Evolutionary conservation across 2,329 filamentous ascomycete species (phyloP), one percentile per base, ranked within the genome.

Genomic region (Paramyrothecium roridum): DNA sequence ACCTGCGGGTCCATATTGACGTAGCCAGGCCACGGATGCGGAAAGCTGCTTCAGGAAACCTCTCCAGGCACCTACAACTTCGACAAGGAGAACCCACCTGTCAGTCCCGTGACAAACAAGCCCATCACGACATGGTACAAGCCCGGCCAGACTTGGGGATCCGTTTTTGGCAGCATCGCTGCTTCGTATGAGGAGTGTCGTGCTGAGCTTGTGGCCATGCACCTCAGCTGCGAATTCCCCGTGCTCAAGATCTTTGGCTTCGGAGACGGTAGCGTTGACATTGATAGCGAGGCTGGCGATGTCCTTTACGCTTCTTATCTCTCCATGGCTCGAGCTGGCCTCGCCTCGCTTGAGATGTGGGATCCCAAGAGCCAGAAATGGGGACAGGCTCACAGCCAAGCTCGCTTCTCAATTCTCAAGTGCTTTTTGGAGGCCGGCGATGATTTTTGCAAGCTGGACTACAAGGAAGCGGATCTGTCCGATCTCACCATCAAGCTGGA

Each of bases 151-250:
- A 98, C 93, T 0, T 98, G 93, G 93, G 90, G 91, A 54, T 91
- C 88, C 6, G 91, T 96, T 0, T 98, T 98, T 67, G 92, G 93
- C 23, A 85, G 89, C 57, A 85, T 96, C 60, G 91, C 93, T 40
- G 91, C 89, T 3, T 90, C 88, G 17, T 97, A 96, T 67, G 93
- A 98, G 73, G 93, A 98, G 73, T 98, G 93, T 71, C 87, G 93
- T 54, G 93, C 93, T 4, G 93, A 98, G 71, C 89, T 92, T 65
- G 93, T 97, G 12, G 93, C 93, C 52, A 96, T 97, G 92, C 87
- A 86, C 46, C 79, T 98, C 54, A 85, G 87, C 67, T 96, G 93
- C 73, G 93, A 97, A 66, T 96, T 96, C 68, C 81, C 85, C 12
- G 91, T 96, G 51, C 81, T 98, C 20, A 83, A 92, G 70, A 93